These are phyloP conservation scores for Anaeromyces robustus DNA, from an alignment of 192 early-diverging fungal species.

Conservation along the genomic window DNA sequence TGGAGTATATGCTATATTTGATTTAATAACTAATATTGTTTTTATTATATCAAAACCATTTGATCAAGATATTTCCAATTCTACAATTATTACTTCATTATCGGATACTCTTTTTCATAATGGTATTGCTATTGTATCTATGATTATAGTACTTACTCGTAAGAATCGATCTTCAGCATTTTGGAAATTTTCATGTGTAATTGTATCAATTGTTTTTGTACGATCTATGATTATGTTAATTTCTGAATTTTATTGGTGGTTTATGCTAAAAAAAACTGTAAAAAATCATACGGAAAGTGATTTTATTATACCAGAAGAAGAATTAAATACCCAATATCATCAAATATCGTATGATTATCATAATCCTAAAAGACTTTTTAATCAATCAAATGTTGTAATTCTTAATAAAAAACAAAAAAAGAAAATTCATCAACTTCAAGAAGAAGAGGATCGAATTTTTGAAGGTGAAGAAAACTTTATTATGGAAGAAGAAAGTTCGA, in stretches of 20 bases:
- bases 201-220: not conserved
- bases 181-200: not conserved
- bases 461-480: too few species aligned
- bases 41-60: not conserved
- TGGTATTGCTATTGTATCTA: not conserved
- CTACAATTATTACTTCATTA: too few species aligned
- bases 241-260: not conserved
- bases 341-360: not conserved
- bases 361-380: not conserved
- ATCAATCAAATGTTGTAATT: not conserved
- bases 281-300: not conserved
- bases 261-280: not conserved
- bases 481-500: too few species aligned
- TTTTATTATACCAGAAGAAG: not conserved
- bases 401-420: not conserved
- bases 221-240: not conserved
- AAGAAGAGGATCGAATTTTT: not conserved
- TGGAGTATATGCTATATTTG: not conserved
- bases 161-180: not conserved
- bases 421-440: not conserved
- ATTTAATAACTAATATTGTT: not conserved
- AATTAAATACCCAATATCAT: not conserved
- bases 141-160: not conserved
- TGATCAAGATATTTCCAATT: not conserved
- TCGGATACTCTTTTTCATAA: not conserved